A percentile compares a stretch with the other conserved stretches of the same genome.
These are phyloP conservation scores for Amphicarpaea edgeworthii DNA, from an alignment of 306 rosid genomes.

Conservation along the genomic window DNA sequence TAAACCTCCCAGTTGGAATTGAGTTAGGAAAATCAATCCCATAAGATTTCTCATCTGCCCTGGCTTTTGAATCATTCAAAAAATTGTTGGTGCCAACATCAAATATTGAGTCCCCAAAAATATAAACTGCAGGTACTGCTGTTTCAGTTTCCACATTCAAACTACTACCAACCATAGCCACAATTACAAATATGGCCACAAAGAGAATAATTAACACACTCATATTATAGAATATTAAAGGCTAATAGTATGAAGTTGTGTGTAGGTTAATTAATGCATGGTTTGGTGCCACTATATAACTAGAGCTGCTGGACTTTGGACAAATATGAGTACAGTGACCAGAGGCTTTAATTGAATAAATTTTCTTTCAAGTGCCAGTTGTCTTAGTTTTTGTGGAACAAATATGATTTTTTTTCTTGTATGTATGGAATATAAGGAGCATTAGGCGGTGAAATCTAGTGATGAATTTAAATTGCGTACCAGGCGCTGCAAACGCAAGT, in stretches of 20 bases:
- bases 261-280: constrained; percentile 27
- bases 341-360: too few species aligned
- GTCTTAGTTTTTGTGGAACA: not conserved
- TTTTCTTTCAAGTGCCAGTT: constrained; percentile 8
- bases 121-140: constrained; percentile 37
- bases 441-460: constrained; percentile 32
- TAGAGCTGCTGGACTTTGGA: not conserved
- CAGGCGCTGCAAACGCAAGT: constrained; percentile 7
- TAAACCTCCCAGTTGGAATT: constrained; percentile 55
- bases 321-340: not conserved
- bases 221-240: not conserved
- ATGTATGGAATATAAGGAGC: not conserved
- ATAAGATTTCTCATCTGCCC: constrained; percentile 37
- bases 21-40: constrained; percentile 54
- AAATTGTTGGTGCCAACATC: constrained; percentile 29
- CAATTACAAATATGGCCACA: not conserved
- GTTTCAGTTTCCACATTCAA: not conserved
- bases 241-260: not conserved
- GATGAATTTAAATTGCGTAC: not conserved
- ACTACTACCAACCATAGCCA: not conserved
- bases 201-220: not conserved
- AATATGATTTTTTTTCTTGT: not conserved
- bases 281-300: not conserved
- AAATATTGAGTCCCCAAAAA: constrained; percentile 52
- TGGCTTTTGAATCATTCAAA: constrained; percentile 5